These are phyloP conservation scores for Rhynchospora breviuscula DNA, from an alignment of 176 grass and related monocot species.

Conservation along the genomic window DNA sequence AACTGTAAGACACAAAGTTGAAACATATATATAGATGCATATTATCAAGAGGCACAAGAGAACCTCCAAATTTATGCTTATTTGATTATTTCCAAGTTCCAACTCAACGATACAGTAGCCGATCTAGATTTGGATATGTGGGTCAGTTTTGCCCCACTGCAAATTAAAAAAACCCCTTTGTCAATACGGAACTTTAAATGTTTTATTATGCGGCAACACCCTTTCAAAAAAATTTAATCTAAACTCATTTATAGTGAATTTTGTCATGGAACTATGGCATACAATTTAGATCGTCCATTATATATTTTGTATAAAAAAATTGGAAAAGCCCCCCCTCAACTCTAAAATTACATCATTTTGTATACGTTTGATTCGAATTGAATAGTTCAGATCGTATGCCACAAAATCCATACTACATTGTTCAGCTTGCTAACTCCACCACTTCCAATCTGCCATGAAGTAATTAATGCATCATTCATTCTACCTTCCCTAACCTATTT, in stretches of 20 bases:
- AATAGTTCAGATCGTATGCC: no score
- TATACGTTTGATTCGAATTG: no score
- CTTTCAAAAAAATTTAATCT: background rate
- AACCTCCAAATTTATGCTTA: background rate
- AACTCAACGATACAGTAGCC: background rate
- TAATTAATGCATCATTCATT: background rate
- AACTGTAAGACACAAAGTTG: background rate
- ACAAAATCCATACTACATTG: no score
- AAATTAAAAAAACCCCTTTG: background rate
- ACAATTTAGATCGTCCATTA: no score
- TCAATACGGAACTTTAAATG: background rate
- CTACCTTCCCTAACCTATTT: background rate
- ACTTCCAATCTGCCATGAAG: background rate
- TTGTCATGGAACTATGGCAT: no score
- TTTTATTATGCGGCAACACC: background rate
- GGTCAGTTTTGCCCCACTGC: background rate
- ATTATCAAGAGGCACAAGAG: background rate
- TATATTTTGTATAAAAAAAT: no score
- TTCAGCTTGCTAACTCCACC: background rate
- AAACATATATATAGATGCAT: background rate
- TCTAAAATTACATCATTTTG: no score
- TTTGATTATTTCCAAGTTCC: no score
- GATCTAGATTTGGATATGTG: background rate
- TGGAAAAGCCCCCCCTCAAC: no score
- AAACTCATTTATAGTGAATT: no score